These are phyloP conservation scores for Alternaria sp. DNA, from an alignment of 2,329 filamentous ascomycete species.

Conservation along the genomic window DNA sequence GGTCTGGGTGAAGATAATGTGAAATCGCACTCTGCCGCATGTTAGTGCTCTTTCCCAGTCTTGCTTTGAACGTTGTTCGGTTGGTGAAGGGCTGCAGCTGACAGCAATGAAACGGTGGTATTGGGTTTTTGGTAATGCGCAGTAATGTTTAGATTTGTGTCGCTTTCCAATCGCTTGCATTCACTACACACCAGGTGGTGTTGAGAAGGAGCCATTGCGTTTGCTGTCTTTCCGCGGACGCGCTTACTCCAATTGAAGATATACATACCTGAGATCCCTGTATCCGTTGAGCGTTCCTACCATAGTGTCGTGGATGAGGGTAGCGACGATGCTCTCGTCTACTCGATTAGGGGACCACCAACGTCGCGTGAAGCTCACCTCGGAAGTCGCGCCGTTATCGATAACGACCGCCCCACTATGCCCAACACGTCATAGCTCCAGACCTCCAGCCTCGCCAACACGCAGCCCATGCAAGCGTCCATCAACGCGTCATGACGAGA, in stretches of 20 bases:
- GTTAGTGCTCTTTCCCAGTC: not conserved
- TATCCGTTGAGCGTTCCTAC: not conserved
- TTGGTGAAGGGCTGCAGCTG: too few relatives aligned
- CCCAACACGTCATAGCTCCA: not conserved
- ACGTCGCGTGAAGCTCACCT: not conserved
- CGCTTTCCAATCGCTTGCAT: not conserved
- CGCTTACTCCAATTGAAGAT: not conserved
- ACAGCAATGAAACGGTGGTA: not conserved
- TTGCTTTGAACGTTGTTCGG: not conserved
- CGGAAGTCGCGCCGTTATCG: constrained; percentile 1
- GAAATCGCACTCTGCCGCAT: not conserved
- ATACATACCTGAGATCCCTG: not conserved
- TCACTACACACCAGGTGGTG: not conserved
- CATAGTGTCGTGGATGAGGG: not conserved
- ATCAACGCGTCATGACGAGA: constrained; percentile 30
- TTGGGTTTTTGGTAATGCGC: not conserved
- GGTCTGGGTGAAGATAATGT: not conserved
- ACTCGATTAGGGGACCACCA: not conserved
- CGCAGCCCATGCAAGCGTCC: not conserved
- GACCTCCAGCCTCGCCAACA: not conserved
- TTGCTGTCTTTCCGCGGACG: not conserved
- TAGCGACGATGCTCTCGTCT: not conserved
- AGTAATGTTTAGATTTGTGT: not conserved
- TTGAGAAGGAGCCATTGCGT: not conserved
- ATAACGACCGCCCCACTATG: not conserved